These are phyloP conservation scores for Neofusicoccum kwambonambiense DNA, from an alignment of 2,329 filamentous ascomycete genomes.

Conservation along the genomic window DNA sequence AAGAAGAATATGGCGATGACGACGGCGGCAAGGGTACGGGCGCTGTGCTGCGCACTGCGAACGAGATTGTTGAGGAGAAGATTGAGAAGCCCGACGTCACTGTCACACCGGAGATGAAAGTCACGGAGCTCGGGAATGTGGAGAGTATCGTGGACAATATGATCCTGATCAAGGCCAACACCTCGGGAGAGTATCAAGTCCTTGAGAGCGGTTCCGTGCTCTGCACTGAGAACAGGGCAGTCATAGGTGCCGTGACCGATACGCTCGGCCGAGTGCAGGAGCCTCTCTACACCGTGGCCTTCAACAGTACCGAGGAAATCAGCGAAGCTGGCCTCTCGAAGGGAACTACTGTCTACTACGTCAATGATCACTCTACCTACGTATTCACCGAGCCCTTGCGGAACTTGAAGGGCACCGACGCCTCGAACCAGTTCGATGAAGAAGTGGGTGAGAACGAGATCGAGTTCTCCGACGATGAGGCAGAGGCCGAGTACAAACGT, in stretches of 20 bases:
- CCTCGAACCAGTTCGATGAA: slow-evolving; percentile 92
- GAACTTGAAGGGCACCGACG: slow-evolving; percentile 82
- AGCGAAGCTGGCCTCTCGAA: slow-evolving; percentile 64
- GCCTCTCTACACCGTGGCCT: slow-evolving; percentile 81
- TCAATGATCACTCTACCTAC: slow-evolving; percentile 72
- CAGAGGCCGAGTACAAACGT: slow-evolving; percentile 74
- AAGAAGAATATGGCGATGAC: slow-evolving; percentile 68
- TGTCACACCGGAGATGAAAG: slow-evolving; percentile 74
- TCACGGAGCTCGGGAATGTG: slow-evolving; percentile 72
- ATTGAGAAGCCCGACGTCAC: slow-evolving; percentile 68
- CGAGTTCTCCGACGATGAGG: slow-evolving; percentile 96
- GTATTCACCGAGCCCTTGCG: slow-evolving; percentile 85
- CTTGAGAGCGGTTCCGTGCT: slow-evolving; percentile 82
- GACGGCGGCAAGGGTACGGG: slow-evolving; percentile 70
- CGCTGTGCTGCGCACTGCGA: slow-evolving; percentile 70
- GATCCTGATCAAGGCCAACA: slow-evolving; percentile 74
- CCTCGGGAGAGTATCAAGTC: slow-evolving; percentile 78
- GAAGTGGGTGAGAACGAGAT: slow-evolving; percentile 82
- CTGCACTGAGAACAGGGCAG: slow-evolving; percentile 70
- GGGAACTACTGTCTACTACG: slow-evolving; percentile 75
- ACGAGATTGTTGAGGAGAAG: slow-evolving; percentile 62
- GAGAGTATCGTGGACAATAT: slow-evolving; percentile 77
- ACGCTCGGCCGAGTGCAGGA: slow-evolving; percentile 82
- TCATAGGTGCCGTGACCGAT: slow-evolving; percentile 82
- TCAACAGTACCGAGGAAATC: slow-evolving; percentile 68